phyloP scores from a whole-genome alignment of 352 stramenopile genomes.

The Phytopythium montanum region DNA sequence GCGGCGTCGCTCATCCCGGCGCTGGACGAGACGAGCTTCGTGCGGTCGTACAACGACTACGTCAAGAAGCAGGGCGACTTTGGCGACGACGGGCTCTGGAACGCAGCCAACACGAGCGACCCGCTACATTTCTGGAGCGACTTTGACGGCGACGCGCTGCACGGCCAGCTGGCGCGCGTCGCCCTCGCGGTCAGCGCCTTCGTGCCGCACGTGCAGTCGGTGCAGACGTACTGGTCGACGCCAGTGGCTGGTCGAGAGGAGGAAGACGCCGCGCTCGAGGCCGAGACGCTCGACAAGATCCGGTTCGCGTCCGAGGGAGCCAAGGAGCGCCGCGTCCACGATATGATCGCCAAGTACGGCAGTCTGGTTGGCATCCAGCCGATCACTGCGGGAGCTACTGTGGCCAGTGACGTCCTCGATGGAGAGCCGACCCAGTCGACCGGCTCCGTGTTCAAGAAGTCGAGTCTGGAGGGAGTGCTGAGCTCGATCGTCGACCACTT shows the following conservation, averaged over 20 bases:
- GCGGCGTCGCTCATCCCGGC: slow-evolving; percentile 15
- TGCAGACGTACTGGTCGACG: slow-evolving; percentile 24
- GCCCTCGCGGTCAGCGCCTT: slow-evolving; percentile 28
- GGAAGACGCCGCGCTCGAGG: background rate
- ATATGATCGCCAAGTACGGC: slow-evolving; percentile 15
- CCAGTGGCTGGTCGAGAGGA: background rate
- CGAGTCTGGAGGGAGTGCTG: background rate
- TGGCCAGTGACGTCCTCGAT: background rate
- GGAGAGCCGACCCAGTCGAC: background rate
- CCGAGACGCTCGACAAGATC: slow-evolving; percentile 25
- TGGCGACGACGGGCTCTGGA: slow-evolving; percentile 31
- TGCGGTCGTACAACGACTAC: slow-evolving; percentile 41
- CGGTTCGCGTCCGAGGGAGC: slow-evolving; percentile 8
- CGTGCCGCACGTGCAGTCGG: slow-evolving; percentile 22
- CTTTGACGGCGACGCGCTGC: slow-evolving; percentile 27
- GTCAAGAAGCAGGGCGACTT: slow-evolving; percentile 37
- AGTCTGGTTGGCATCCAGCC: slow-evolving; percentile 16
- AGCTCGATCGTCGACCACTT: slow-evolving; percentile 11
- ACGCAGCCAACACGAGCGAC: slow-evolving; percentile 24
- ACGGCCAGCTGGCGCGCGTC: slow-evolving; percentile 26
- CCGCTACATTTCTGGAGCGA: slow-evolving; percentile 36
- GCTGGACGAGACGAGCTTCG: slow-evolving; percentile 31
- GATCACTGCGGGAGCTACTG: background rate
- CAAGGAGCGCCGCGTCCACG: slow-evolving; percentile 3
- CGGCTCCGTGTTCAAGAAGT: background rate